Evolutionary conservation across 192 early-diverging fungal species (phyloP).

Genomic region (Chytriomyces confervae): DNA sequence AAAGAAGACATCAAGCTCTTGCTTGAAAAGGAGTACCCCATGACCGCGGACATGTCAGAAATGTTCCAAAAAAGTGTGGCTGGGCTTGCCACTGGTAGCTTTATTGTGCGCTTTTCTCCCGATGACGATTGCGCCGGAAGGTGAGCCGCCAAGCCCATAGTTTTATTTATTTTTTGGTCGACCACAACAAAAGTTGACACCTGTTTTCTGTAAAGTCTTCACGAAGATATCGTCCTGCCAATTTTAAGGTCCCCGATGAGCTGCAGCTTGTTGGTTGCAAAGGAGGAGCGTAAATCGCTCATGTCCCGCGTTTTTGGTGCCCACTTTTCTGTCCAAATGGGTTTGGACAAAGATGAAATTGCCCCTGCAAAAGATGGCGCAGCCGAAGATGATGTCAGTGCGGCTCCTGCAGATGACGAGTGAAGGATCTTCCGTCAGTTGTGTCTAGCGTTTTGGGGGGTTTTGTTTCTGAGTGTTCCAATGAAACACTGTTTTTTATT

Average conservation of each 20-base stretch:
- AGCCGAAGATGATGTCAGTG: neutral
- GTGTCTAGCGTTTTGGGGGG: too few relatives aligned
- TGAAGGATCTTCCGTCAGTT: neutral
- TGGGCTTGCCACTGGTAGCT: slow-evolving; percentile 47
- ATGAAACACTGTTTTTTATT: too few relatives aligned
- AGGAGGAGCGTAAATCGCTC: slow-evolving; percentile 47
- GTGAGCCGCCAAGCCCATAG: slow-evolving; percentile 27
- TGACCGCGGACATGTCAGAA: slow-evolving; percentile 42
- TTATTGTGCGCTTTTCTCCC: slow-evolving; percentile 53
- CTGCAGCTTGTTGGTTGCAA: slow-evolving; percentile 57
- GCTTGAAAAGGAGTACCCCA: slow-evolving; percentile 51
- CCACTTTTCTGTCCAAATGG: slow-evolving; percentile 15
- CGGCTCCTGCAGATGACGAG: neutral
- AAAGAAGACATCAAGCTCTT: slow-evolving; percentile 42
- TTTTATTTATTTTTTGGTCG: slow-evolving; percentile 17
- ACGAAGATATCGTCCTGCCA: slow-evolving; percentile 46
- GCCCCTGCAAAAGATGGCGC: neutral
- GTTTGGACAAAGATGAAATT: slow-evolving; percentile 21
- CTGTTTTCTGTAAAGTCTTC: slow-evolving; percentile 30
- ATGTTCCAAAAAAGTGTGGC: slow-evolving; percentile 21
- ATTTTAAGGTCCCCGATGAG: slow-evolving; percentile 58
- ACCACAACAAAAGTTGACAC: neutral
- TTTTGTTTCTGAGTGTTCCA: too few relatives aligned
- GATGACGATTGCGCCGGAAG: slow-evolving; percentile 38
- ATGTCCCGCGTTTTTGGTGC: slow-evolving; percentile 11